Base-by-base conservation (phyloP, 2,329 filamentous ascomycete species). In the Delphinella strobiligena region DNA sequence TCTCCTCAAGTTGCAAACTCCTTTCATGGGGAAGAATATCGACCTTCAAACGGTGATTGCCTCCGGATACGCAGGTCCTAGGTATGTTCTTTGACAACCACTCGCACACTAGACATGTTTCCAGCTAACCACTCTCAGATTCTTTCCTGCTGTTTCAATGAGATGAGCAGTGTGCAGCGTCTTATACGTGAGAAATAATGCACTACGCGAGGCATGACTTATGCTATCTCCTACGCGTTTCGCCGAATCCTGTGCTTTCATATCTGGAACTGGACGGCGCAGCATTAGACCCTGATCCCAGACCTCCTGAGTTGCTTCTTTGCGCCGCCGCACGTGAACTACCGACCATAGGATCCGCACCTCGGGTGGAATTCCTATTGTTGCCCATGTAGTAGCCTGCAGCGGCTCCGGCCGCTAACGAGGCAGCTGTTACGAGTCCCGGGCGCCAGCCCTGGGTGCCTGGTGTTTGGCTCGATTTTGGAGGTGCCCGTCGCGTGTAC, bases 1-100 rank as follows among this genome's bases (percentile, higher is more conserved):
- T 38, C 62, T 95, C 31, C 67, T 96, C 47, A 95, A 95, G 66
- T 75, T 95, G 58, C 95, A 86, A 83, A 87, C 80, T 51, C 82
- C 82, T 2, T 74, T 75, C 43, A 72, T 76, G 18, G 75, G 79
- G 35, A 69, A 74, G 3, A 93, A 93, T 52, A 93, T 95, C 47
- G 87, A 94, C 54, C 86, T 96, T 30, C 82, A 94, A 58, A 85
- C 80, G 34, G 79, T 95, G 17, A 73, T 87, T 42, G 82, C 80
- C 1, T 80, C 82, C 52, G 89, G 89, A 0, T 95, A 80, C 60
- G 83, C 85, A 0, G 89, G 89, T 4, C 82, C 84, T 8, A 74
- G 88, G 44, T 94, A 45, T 27, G 32, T 16, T n/a, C n/a, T n/a
- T n/a, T n/a, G 30, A 40, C 11, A 15, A 10, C 29, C 12, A 18